Percentiles rank a stretch among this genome's conserved stretches.
phyloP scores from a whole-genome alignment of 768 basidiomycete genomes.

The Rhizopogon sp. region DNA sequence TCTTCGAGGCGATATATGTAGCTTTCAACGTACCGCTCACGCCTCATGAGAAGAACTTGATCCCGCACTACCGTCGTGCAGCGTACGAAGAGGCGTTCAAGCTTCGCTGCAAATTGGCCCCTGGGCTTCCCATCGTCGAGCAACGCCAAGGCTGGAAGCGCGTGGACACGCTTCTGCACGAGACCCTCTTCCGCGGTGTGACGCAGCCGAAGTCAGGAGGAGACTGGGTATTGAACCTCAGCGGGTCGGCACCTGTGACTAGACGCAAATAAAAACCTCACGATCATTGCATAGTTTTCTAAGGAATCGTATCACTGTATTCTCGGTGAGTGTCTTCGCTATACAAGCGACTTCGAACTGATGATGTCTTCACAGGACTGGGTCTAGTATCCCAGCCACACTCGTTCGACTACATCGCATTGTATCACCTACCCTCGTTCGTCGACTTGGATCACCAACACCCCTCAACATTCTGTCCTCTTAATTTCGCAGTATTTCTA shows the following conservation, averaged over 20 bases:
- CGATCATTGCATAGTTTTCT: neutral
- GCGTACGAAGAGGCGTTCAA: conserved; percentile 38
- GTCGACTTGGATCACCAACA: neutral
- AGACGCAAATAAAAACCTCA: neutral
- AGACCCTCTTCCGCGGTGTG: conserved; percentile 50
- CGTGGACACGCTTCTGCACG: conserved; percentile 49
- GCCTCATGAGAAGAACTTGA: conserved; percentile 35
- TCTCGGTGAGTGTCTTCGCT: neutral
- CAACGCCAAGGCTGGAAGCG: conserved; percentile 46
- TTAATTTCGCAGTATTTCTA: neutral
- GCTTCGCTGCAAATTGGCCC: conserved; percentile 40
- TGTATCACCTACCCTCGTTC: neutral
- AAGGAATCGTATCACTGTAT: neutral
- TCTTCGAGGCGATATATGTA: conserved; percentile 56
- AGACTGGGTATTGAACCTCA: conserved; percentile 31
- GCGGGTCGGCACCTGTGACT: neutral
- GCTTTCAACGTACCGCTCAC: conserved; percentile 42
- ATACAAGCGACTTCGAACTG: neutral
- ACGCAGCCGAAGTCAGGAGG: conserved; percentile 28
- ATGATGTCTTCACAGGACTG: neutral
- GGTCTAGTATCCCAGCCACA: neutral
- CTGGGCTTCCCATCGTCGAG: conserved; percentile 35
- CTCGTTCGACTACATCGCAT: neutral
- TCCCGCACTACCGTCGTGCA: conserved; percentile 13
- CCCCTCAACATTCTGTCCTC: neutral